These are phyloP conservation scores for Colletotrichum nymphaeae DNA, from an alignment of 2,329 filamentous ascomycete species.

Conservation along the genomic window DNA sequence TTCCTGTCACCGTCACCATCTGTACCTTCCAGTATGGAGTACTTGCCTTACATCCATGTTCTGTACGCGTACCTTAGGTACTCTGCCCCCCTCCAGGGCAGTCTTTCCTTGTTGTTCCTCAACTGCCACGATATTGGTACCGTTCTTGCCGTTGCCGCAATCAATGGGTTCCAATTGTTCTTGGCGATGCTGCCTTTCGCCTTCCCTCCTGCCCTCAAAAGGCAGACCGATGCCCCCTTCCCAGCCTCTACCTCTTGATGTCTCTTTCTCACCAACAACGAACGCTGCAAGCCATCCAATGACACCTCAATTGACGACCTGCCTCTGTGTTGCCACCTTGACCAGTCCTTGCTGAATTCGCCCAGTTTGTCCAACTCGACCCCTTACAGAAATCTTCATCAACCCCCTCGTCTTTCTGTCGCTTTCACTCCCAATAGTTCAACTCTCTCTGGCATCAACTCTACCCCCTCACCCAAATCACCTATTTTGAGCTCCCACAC, in stretches of 20 bases:
- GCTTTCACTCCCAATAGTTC: not conserved
- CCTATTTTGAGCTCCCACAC: too few species aligned
- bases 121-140: not conserved
- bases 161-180: not conserved
- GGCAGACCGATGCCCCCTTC: not conserved
- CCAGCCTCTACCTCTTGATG: not conserved
- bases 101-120: not conserved
- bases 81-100: not conserved
- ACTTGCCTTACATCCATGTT: not conserved
- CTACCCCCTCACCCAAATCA: not conserved
- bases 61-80: not conserved
- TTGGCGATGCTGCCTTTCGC: not conserved
- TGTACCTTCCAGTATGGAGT: too few species aligned
- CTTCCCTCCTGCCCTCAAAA: not conserved
- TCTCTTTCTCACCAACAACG: not conserved
- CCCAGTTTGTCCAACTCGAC: not conserved
- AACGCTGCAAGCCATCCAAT: not conserved
- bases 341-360: conserved; percentile 19
- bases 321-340: conserved; percentile 8
- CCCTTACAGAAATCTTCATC: not conserved
- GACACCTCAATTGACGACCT: not conserved
- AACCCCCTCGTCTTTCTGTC: too few species aligned
- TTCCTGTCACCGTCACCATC: not conserved
- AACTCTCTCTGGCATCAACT: not conserved
- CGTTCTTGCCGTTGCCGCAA: not conserved